phyloP scores from a whole-genome alignment of 352 stramenopile genomes.

The Globisporangium spiculum region DNA sequence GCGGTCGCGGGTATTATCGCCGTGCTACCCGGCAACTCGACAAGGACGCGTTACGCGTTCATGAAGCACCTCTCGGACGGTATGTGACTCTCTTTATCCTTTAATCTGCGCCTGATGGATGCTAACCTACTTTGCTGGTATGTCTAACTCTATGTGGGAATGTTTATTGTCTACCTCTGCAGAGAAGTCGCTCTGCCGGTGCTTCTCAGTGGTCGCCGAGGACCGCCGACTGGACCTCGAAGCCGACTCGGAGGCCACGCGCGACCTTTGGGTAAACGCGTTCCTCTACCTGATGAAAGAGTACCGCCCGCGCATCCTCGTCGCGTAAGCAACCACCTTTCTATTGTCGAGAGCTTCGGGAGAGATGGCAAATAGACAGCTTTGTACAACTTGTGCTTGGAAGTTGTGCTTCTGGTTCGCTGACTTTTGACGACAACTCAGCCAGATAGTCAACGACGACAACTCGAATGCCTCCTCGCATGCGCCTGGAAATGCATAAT shows the following conservation, averaged over 20 bases:
- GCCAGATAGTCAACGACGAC: background rate
- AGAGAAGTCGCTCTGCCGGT: conserved; percentile 66
- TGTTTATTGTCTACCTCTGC: background rate
- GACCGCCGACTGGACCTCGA: conserved; percentile 66
- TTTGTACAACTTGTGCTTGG: background rate
- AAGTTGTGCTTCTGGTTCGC: background rate
- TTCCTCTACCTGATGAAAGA: conserved; percentile 51
- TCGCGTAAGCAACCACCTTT: conserved; percentile 23
- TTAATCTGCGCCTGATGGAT: background rate
- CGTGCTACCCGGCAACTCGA: conserved; percentile 57
- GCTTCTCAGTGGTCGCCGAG: conserved; percentile 65
- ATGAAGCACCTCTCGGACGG: conserved; percentile 76
- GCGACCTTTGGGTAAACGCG: conserved; percentile 61
- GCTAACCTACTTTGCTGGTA: background rate
- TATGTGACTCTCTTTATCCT: conserved; percentile 14
- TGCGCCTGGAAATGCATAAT: background rate
- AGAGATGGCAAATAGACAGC: background rate
- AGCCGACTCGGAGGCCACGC: conserved; percentile 62
- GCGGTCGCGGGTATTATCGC: conserved; percentile 39
- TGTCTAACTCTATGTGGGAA: background rate
- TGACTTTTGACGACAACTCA: background rate
- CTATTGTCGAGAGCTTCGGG: background rate
- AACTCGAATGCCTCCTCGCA: background rate
- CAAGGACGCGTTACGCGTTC: conserved; percentile 63
- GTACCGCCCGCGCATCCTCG: conserved; percentile 47